A percentile compares a stretch with the other conserved stretches of the same genome.
phyloP scores from a whole-genome alignment of 2,329 filamentous ascomycete genomes.

The Aquanectria penicillioides region DNA sequence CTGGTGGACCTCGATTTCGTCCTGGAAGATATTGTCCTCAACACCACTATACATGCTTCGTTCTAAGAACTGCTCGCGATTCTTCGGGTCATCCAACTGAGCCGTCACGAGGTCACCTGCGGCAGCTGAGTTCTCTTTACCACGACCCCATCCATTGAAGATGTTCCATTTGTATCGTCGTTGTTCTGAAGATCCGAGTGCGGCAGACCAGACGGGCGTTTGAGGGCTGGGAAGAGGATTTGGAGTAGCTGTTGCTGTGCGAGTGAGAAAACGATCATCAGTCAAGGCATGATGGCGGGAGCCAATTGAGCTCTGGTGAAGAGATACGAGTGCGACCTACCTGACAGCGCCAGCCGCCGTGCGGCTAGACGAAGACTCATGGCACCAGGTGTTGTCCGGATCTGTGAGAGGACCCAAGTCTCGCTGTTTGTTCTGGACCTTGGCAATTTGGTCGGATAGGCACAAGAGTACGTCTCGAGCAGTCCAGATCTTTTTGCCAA shows the following conservation, averaged over 20 bases:
- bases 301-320: constrained; percentile 30
- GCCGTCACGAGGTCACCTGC: constrained; percentile 36
- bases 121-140: constrained; percentile 46
- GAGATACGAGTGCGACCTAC: constrained; percentile 56
- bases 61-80: constrained; percentile 54
- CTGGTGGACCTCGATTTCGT: constrained; percentile 58
- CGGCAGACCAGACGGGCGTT: constrained; percentile 28
- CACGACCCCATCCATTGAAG: constrained; percentile 50
- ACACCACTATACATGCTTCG: constrained; percentile 53
- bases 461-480: constrained; percentile 10
- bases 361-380: constrained; percentile 76
- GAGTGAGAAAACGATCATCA: constrained; percentile 23
- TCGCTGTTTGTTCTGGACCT: constrained; percentile 30
- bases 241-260: constrained; percentile 36
- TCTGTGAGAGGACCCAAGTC: constrained; percentile 36
- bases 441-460: constrained; percentile 27
- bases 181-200: constrained; percentile 36
- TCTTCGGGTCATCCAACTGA: constrained; percentile 55
- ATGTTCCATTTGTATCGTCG: constrained; percentile 56
- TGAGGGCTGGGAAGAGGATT: constrained; percentile 30
- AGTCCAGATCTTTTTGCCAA: constrained; percentile 41
- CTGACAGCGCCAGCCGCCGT: constrained; percentile 67
- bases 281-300: constrained; percentile 13
- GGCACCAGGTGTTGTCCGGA: constrained; percentile 35
- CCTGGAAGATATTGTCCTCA: constrained; percentile 71